A percentile compares a stretch with the other conserved stretches of the same genome.
Evolutionary conservation across 2,329 filamentous ascomycete species (phyloP).

Genomic region (Trichoderma brevicompactum): DNA sequence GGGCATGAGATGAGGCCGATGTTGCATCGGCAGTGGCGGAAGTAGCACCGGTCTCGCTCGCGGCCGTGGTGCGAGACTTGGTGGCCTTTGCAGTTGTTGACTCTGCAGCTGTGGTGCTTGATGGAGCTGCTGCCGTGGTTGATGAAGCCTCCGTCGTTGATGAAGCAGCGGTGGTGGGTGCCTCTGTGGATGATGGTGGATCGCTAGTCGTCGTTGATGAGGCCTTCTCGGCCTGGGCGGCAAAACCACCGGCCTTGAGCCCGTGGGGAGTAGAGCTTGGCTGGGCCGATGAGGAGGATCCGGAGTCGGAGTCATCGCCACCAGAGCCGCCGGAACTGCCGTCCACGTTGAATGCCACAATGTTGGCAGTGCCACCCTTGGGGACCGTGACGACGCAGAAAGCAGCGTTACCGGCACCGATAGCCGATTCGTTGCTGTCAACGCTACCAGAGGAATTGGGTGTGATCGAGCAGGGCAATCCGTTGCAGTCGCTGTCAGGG

Average conservation of each 20-base stretch:
- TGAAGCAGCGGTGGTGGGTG: constrained; percentile 32
- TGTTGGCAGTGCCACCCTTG: constrained; percentile 66
- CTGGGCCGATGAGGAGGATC: constrained; percentile 9
- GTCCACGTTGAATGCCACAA: constrained; percentile 63
- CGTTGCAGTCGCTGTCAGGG: constrained; percentile 66
- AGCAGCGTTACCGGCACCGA: constrained; percentile 68
- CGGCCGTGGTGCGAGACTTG: constrained; percentile 27
- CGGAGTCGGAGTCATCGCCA: constrained; percentile 29
- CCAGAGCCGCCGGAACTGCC: constrained; percentile 38
- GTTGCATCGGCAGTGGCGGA: constrained; percentile 26
- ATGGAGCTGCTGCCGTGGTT: constrained; percentile 29
- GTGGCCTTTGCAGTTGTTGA: constrained; percentile 18
- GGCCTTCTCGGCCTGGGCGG: constrained; percentile 16
- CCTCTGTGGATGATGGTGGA: constrained; percentile 21
- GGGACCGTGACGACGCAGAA: constrained; percentile 81
- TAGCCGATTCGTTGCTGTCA: constrained; percentile 55
- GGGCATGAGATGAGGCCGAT: constrained; percentile 45
- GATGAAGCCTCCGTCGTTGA: constrained; percentile 30
- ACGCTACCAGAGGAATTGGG: constrained; percentile 65
- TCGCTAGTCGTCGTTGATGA: constrained; percentile 23
- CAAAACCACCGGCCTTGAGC: constrained; percentile 30
- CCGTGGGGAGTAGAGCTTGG: constrained; percentile 13
- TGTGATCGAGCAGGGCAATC: constrained; percentile 74
- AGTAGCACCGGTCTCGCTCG: constrained; percentile 9
- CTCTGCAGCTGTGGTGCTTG: constrained; percentile 30